Conservation (phyloP, 208 protist species). For the Leishmania tropica region DNA sequence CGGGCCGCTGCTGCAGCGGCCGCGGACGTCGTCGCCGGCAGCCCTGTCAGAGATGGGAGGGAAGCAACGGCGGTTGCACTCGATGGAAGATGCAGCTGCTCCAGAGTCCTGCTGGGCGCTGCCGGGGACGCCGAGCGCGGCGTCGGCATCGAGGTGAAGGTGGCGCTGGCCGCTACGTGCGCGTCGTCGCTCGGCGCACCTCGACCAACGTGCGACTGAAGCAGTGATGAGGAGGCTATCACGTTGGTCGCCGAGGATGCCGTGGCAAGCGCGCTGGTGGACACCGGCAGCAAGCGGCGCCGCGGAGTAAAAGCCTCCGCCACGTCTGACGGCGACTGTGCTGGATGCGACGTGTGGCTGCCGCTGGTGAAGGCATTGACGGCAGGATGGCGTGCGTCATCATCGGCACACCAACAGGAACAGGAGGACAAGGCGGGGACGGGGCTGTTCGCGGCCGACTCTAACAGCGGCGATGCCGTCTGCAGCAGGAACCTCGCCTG, state of each 20-base stretch:
- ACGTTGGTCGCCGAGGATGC: background rate
- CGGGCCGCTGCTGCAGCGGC: constrained; percentile 1
- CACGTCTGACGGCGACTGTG: background rate
- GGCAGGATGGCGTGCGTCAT: background rate
- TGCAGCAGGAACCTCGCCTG: background rate
- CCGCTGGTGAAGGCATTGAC: background rate
- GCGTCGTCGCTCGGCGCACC: background rate
- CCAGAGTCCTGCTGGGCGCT: background rate
- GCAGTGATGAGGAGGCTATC: background rate
- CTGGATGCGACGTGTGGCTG: background rate
- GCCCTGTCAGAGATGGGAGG: constrained; percentile 4
- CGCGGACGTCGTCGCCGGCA: background rate
- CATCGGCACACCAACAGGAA: background rate
- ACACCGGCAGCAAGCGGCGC: background rate
- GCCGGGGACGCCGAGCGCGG: background rate
- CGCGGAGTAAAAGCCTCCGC: background rate
- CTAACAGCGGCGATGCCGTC: background rate
- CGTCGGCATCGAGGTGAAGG: constrained; percentile 11
- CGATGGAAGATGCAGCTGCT: background rate
- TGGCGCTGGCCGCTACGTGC: background rate
- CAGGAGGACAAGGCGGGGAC: background rate
- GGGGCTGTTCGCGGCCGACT: background rate
- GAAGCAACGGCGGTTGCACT: background rate
- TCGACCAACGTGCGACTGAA: too few relatives aligned
- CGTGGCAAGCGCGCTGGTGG: background rate